A percentile compares a stretch with the other conserved stretches of the same genome.
Evolutionary conservation across 805 yeast genomes (phyloP).

Genomic region (Lachancea waltii): DNA sequence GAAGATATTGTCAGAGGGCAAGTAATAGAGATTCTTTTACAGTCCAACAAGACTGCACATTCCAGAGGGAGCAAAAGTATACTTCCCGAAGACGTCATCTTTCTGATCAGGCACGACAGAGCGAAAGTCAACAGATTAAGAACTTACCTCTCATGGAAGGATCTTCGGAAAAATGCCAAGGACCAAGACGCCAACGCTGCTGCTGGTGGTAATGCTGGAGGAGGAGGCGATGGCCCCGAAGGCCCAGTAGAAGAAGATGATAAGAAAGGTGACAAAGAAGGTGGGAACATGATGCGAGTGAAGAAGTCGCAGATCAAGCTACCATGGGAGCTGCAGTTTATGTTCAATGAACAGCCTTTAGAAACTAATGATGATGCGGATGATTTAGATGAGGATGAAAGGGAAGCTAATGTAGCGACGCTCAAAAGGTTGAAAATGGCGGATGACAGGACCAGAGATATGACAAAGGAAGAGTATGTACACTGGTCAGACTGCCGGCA

Average conservation of each 20-base stretch:
- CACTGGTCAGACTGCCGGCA: conserved; percentile 99
- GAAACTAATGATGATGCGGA: conserved; percentile 61
- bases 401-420: conserved; percentile 85
- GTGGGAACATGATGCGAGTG: conserved; percentile 43
- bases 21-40: conserved; percentile 77
- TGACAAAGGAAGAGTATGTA: conserved; percentile 96
- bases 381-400: conserved; percentile 78
- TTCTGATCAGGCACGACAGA: conserved; percentile 82
- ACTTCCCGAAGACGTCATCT: conserved; percentile 88
- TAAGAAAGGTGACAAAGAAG: conserved; percentile 37
- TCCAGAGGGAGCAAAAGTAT: conserved; percentile 77
- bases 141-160: conserved; percentile 94
- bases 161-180: conserved; percentile 76
- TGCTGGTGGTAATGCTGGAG: conserved; percentile 47
- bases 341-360: conserved; percentile 86
- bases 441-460: conserved; percentile 84
- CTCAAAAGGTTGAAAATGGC: conserved; percentile 83
- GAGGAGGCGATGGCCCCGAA: conserved; percentile 37
- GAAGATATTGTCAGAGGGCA: conserved; percentile 95
- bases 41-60: conserved; percentile 72
- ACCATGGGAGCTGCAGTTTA: conserved; percentile 93
- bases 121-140: conserved; percentile 89
- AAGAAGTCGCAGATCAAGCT: conserved; percentile 74
- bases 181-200: conserved; percentile 59
- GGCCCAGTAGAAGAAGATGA: conserved; percentile 33